A percentile compares a stretch with the other conserved stretches of the same genome.
Conservation (phyloP, 495 filamentous ascomycete species). For the Daldinia grandis region DNA sequence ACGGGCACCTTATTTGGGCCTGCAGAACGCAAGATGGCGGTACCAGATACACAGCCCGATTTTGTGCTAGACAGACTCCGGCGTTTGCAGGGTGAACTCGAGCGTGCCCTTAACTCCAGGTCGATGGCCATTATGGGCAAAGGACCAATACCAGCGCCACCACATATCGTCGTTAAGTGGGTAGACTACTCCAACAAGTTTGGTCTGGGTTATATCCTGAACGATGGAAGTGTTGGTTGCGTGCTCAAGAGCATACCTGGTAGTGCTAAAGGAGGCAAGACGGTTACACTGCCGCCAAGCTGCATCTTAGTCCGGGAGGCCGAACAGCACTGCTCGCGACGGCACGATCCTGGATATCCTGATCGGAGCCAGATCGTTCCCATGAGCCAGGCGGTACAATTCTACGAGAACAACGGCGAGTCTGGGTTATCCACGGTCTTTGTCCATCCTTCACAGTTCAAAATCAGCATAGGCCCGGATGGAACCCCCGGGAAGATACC, state of each 20-base stretch:
- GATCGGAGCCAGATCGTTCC: slow-evolving; percentile 73
- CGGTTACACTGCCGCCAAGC: slow-evolving; percentile 66
- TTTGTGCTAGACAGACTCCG: slow-evolving; percentile 59
- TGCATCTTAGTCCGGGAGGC: slow-evolving; percentile 74
- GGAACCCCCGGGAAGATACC: slow-evolving; percentile 63
- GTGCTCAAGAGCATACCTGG: slow-evolving; percentile 69
- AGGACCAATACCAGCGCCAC: slow-evolving; percentile 50
- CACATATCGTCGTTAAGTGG: slow-evolving; percentile 82
- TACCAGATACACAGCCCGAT: slow-evolving; percentile 62
- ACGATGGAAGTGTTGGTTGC: slow-evolving; percentile 83
- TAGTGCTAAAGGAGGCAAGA: slow-evolving; percentile 54
- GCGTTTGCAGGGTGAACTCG: slow-evolving; percentile 61
- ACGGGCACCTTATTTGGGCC: slow-evolving; percentile 57
- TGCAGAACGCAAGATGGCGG: slow-evolving; percentile 56
- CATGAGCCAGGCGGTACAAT: slow-evolving; percentile 71
- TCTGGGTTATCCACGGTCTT: slow-evolving; percentile 69
- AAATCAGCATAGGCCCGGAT: slow-evolving; percentile 59
- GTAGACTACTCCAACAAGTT: slow-evolving; percentile 95
- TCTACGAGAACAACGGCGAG: slow-evolving; percentile 77
- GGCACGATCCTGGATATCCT: slow-evolving; percentile 61
- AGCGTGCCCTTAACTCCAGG: slow-evolving; percentile 64
- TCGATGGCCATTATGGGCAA: slow-evolving; percentile 59
- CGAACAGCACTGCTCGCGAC: slow-evolving; percentile 65
- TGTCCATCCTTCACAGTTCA: slow-evolving; percentile 68
- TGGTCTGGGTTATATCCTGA: slow-evolving; percentile 84